Conservation (phyloP, 1,284 basidiomycete genomes). For the Tilletia walkeri region DNA sequence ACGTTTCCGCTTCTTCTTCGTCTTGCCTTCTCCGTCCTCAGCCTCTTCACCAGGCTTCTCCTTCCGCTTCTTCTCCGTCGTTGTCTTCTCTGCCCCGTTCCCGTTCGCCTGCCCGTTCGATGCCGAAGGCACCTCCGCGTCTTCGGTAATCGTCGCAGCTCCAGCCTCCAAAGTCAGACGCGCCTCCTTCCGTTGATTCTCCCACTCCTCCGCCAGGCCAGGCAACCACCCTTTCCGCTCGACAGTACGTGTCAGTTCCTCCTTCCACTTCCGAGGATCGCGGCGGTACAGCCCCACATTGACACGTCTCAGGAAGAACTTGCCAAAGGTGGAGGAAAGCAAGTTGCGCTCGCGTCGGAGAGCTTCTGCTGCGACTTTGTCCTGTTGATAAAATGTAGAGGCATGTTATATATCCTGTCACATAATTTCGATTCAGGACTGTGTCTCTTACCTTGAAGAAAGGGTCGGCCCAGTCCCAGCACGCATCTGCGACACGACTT, state of each 20-base stretch:
- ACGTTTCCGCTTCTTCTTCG: too few species aligned
- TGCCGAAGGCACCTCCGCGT: too few species aligned
- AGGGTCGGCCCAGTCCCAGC: constrained; percentile 43
- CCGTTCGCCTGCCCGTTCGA: too few species aligned
- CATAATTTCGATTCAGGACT: background rate
- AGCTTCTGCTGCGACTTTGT: constrained; percentile 34
- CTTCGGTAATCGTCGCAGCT: too few species aligned
- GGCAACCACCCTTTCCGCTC: background rate
- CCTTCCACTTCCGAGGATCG: constrained; percentile 41
- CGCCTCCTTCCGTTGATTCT: background rate
- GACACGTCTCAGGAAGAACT: constrained; percentile 46
- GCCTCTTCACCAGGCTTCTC: background rate
- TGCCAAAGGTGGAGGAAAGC: constrained; percentile 36
- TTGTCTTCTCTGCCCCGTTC: background rate
- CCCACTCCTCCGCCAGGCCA: constrained; percentile 2
- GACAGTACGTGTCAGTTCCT: background rate
- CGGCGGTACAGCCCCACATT: constrained; percentile 45
- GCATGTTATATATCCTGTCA: too few species aligned
- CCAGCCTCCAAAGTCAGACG: too few species aligned
- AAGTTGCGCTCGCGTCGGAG: constrained; percentile 33
- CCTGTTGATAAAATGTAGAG: constrained; percentile 6
- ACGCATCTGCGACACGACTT: constrained; percentile 45
- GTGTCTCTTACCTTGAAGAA: constrained; percentile 29
- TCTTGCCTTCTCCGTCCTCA: too few species aligned
- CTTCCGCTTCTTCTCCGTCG: background rate